Evolutionary conservation across 495 filamentous ascomycete species (phyloP).

Genomic region (Xylaria venustula): DNA sequence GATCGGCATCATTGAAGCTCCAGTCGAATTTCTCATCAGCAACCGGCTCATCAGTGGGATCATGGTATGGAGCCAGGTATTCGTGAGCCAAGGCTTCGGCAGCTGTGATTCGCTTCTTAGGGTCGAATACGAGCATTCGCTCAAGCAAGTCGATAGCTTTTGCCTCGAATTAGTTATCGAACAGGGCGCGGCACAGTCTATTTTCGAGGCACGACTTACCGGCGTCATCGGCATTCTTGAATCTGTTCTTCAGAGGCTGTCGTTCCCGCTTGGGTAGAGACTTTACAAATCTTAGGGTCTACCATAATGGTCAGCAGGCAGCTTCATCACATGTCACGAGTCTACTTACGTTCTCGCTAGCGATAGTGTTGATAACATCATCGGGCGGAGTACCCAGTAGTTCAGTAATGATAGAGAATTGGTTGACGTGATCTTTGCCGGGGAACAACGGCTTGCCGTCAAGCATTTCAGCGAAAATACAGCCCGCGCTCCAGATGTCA

Average conservation of each 20-base stretch:
- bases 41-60: slow-evolving; percentile 92
- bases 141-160: slow-evolving; percentile 91
- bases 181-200: not conserved
- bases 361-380: slow-evolving; percentile 97
- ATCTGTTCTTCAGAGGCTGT: slow-evolving; percentile 85
- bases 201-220: slow-evolving; percentile 53
- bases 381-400: slow-evolving; percentile 96
- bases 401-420: slow-evolving; percentile 99
- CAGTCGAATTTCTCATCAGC: slow-evolving; percentile 98
- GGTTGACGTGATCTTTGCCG: slow-evolving; percentile 98
- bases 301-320: slow-evolving; percentile 7
- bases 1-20: slow-evolving; percentile 99
- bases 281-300: slow-evolving; percentile 97
- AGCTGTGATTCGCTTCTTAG: slow-evolving; percentile 84
- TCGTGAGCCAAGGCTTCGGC: slow-evolving; percentile 82
- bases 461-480: slow-evolving; percentile 99
- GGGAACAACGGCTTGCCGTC: slow-evolving; percentile 98
- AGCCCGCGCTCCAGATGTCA: slow-evolving; percentile 98
- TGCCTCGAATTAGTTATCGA: slow-evolving; percentile 9
- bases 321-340: not conserved
- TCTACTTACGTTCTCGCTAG: slow-evolving; percentile 85
- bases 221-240: slow-evolving; percentile 91
- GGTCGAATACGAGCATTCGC: slow-evolving; percentile 96
- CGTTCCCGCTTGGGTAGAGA: slow-evolving; percentile 95
- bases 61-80: slow-evolving; percentile 95